Conservation (phyloP, 306 rosid genomes). For the Mimosa bimucronata region DNA sequence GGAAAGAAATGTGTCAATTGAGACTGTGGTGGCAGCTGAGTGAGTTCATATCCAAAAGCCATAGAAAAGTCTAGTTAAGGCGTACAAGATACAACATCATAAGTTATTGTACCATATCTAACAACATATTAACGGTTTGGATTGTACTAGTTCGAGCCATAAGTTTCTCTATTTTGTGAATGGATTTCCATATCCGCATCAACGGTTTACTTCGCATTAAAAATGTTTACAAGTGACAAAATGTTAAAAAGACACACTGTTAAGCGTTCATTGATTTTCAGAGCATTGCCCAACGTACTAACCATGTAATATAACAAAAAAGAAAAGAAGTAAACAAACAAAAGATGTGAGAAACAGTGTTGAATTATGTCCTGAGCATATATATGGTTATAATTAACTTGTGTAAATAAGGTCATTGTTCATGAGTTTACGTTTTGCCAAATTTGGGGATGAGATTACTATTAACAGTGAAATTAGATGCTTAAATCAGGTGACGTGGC, state of each 20-base stretch:
- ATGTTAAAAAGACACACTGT: background rate
- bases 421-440: background rate
- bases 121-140: background rate
- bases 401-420: background rate
- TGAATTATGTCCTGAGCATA: background rate
- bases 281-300: background rate
- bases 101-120: background rate
- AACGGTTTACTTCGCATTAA: background rate
- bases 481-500: background rate
- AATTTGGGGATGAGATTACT: background rate
- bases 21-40: too few relatives aligned
- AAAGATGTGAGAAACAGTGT: background rate
- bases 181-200: background rate
- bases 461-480: background rate
- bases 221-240: background rate
- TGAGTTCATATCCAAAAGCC: background rate
- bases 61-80: background rate
- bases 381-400: too few relatives aligned
- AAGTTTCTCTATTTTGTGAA: background rate
- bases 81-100: background rate
- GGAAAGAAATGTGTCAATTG: background rate
- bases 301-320: background rate
- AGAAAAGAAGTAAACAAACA: background rate
- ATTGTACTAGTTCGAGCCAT: background rate
- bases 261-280: background rate